These are phyloP conservation scores for Rubus parviflorus DNA, from an alignment of 306 rosid species.

Conservation along the genomic window DNA sequence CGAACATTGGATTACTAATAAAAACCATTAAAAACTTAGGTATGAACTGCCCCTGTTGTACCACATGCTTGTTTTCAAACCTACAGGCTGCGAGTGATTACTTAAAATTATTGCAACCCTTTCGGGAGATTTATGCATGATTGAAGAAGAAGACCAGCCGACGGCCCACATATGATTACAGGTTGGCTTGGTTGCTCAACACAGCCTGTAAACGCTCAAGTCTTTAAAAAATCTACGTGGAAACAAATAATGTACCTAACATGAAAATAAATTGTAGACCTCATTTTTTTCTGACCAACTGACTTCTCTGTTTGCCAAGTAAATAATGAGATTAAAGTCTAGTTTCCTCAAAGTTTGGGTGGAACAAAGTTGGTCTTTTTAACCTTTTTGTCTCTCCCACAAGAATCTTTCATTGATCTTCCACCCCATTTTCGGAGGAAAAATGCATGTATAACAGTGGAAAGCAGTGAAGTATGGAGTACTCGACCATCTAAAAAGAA, in stretches of 20 bases:
- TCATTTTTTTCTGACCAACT: conserved; percentile 3
- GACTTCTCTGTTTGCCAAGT: neutral
- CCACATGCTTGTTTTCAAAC: neutral
- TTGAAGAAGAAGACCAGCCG: conserved; percentile 6
- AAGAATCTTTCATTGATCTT: neutral
- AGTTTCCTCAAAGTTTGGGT: neutral
- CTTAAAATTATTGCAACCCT: neutral
- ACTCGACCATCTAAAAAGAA: neutral
- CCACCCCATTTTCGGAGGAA: neutral
- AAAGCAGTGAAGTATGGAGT: neutral
- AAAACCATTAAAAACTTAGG: neutral
- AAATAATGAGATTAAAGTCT: neutral
- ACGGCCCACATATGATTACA: conserved; percentile 33
- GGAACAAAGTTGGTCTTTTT: neutral
- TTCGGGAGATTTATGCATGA: neutral
- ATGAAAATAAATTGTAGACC: neutral
- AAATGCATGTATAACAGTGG: neutral
- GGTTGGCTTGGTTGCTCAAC: conserved; percentile 41
- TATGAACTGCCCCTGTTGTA: neutral
- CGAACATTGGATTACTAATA: neutral
- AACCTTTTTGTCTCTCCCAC: neutral
- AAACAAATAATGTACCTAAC: neutral
- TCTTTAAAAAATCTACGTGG: conserved; percentile 4
- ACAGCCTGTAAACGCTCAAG: conserved; percentile 46
- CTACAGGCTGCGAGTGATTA: neutral